Evolutionary conservation across 139 green algal genomes (phyloP), one percentile per base, ranked within the genome.

Genomic region (Klebsormidium nitens): DNA sequence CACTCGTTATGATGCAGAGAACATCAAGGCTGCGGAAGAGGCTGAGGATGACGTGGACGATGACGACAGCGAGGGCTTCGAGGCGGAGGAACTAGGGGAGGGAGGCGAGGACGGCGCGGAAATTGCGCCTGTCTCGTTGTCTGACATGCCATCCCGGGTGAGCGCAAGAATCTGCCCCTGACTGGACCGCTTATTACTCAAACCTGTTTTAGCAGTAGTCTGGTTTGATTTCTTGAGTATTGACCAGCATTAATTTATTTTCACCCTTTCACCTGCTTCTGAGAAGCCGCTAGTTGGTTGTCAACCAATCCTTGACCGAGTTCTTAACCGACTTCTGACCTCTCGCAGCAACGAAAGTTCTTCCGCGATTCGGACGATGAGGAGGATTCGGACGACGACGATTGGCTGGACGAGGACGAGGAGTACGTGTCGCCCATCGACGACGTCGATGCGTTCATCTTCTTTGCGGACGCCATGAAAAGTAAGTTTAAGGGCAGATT

Each of bases 381-480:
- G 23, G 61, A 64, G 5, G 64, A 70, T 14, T 40, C 58, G 34
- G 57, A 62, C 37, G 58, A 69, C 4, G 71, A 73, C 32, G 26
- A 17, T 4, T 36, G 37, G 14, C 69, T 23, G 6, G 61, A 26
- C 4, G 74, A 81, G 35, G 74, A 81, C 23, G 74, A 81, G 17
- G 74, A 81, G 57, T 81, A 75, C 31, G 17, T 40, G 19, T 56
- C 67, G 1, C 74, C 74, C 29, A 64, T 81, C 28, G 74, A 81
- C 59, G 59, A 72, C 1, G 29, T 81, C 4, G 74, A 81, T 38
- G 39, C 74, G 14, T 81, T 81, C 37, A 31, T 81, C 29, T 79
- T 74, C 74, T 81, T 81, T 50, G n/a, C 69, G 6, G 70, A 81
- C 47, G 69, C 64, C 26, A 79, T 79, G 72, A 38, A 44, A 6